Evolutionary conservation across 768 basidiomycete genomes (phyloP).

Genomic region (Suillus subluteus): DNA sequence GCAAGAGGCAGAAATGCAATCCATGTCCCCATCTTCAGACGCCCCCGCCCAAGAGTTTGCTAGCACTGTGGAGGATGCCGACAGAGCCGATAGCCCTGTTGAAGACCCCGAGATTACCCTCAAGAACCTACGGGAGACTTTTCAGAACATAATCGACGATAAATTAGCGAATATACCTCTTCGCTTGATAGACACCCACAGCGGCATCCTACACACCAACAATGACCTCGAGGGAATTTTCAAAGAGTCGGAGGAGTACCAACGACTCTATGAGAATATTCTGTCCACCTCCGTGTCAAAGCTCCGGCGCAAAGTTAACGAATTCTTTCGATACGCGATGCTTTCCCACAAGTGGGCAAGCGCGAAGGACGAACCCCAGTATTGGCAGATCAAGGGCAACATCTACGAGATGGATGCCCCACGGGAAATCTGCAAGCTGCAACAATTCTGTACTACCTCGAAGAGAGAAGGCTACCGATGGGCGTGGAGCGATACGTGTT

Average conservation of each 20-base stretch:
- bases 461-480: slow-evolving; percentile 35
- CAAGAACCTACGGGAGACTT: neutral
- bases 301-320: slow-evolving; percentile 7
- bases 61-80: too few species aligned
- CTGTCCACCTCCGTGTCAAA: neutral
- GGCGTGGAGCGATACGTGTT: slow-evolving; percentile 35
- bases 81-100: neutral
- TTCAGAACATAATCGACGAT: slow-evolving; percentile 6
- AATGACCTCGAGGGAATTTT: slow-evolving; percentile 6
- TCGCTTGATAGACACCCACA: slow-evolving; percentile 8
- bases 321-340: slow-evolving; percentile 17
- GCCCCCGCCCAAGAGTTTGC: neutral
- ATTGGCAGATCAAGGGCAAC: slow-evolving; percentile 15
- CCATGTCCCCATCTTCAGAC: neutral
- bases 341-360: slow-evolving; percentile 20
- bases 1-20: neutral
- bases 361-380: slow-evolving; percentile 9
- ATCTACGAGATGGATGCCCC: slow-evolving; percentile 16
- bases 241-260: slow-evolving; percentile 6
- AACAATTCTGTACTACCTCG: slow-evolving; percentile 32
- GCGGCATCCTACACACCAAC: slow-evolving; percentile 2
- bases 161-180: slow-evolving; percentile 9
- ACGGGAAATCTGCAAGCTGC: slow-evolving; percentile 24
- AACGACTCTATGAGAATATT: slow-evolving; percentile 1
- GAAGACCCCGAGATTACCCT: slow-evolving; percentile 1